Conservation (phyloP, 1,284 basidiomycete species). For the Cryptococcus wingfieldii region DNA sequence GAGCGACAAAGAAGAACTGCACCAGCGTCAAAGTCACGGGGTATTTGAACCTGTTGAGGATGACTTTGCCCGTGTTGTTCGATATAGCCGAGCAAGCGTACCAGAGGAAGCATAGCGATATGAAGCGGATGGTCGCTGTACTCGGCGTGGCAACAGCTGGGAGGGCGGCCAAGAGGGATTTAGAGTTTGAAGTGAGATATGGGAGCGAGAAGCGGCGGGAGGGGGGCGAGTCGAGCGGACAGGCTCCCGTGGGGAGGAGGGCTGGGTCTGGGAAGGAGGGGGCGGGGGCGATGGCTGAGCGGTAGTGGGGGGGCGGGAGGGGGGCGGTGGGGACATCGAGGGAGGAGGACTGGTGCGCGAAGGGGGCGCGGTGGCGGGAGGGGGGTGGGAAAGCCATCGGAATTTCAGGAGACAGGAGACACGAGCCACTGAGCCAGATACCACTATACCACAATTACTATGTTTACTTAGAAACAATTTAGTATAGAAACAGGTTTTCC, state of each 20-base stretch:
- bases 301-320: conserved; percentile 8
- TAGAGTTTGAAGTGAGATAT: conserved; percentile 5
- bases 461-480: too few relatives aligned
- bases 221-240: conserved; percentile 10
- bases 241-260: background rate
- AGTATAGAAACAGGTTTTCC: too few relatives aligned
- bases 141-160: conserved; percentile 29
- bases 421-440: too few relatives aligned
- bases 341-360: conserved; percentile 34
- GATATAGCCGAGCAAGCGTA: conserved; percentile 50
- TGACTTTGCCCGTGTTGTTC: conserved; percentile 50
- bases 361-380: conserved; percentile 40
- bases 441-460: too few relatives aligned
- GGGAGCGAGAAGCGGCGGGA: conserved; percentile 7
- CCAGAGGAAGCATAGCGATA: conserved; percentile 48
- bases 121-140: conserved; percentile 40
- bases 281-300: conserved; percentile 8
- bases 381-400: too few relatives aligned
- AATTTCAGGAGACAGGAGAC: too few relatives aligned
- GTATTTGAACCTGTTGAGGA: conserved; percentile 48
- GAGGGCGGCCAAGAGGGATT: conserved; percentile 17
- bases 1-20: conserved; percentile 91
- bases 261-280: conserved; percentile 1
- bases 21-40: conserved; percentile 75
- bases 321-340: conserved; percentile 18